These are phyloP conservation scores for Pulveroboletus sp. DNA, from an alignment of 1,284 basidiomycete genomes.

Conservation along the genomic window DNA sequence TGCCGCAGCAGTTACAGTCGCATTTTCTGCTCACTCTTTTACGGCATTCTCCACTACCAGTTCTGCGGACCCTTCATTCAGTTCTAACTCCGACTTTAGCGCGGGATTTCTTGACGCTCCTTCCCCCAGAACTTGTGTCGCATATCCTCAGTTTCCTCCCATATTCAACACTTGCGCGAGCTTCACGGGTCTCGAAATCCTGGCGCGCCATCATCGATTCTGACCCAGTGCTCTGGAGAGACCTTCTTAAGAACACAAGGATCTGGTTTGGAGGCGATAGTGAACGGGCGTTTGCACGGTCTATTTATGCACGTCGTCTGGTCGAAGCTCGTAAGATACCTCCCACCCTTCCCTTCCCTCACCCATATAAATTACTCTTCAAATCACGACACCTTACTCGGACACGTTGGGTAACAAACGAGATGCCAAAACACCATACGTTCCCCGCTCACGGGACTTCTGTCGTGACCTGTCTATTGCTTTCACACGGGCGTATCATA, in stretches of 20 bases:
- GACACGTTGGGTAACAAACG: constrained; percentile 74
- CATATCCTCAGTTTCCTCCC: constrained; percentile 79
- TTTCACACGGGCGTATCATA: constrained; percentile 91
- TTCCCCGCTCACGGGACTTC: constrained; percentile 87
- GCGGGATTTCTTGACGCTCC: constrained; percentile 82
- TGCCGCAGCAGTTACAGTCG: constrained; percentile 77
- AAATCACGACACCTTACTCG: constrained; percentile 80
- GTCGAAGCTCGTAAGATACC: constrained; percentile 45
- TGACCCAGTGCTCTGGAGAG: constrained; percentile 82
- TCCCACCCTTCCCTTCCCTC: constrained; percentile 60
- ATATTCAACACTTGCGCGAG: constrained; percentile 74
- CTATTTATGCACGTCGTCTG: constrained; percentile 60
- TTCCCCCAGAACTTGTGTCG: constrained; percentile 84
- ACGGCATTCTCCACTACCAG: constrained; percentile 80
- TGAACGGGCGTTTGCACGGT: constrained; percentile 67
- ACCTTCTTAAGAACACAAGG: constrained; percentile 72
- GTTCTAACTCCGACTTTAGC: constrained; percentile 83
- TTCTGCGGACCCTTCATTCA: constrained; percentile 79
- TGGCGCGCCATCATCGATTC: constrained; percentile 85
- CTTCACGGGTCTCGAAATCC: constrained; percentile 76
- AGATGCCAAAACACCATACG: constrained; percentile 72
- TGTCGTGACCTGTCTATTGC: constrained; percentile 92
- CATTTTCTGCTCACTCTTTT: constrained; percentile 84
- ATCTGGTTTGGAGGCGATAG: constrained; percentile 85
- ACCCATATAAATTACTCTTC: constrained; percentile 86